Conservation (phyloP, 495 filamentous ascomycete species). For the Penicillium fimorum region DNA sequence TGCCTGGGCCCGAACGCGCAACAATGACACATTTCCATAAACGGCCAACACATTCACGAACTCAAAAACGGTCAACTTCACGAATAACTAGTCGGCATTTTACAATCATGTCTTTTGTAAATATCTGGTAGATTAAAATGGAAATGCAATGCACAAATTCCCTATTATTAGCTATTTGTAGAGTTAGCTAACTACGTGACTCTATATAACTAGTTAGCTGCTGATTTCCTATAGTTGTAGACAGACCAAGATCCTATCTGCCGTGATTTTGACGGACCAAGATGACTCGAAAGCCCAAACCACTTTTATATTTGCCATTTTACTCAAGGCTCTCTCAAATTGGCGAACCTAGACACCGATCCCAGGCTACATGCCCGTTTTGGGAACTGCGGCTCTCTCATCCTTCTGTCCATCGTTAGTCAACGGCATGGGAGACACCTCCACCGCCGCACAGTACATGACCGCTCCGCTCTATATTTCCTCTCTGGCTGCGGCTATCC, state of each 20-base stretch:
- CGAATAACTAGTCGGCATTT: too few species aligned
- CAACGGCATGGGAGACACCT: conserved; percentile 40
- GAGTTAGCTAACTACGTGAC: too few species aligned
- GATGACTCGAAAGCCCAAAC: neutral
- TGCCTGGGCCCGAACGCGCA: conserved; percentile 3
- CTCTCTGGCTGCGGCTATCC: conserved; percentile 9
- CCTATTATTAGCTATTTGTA: too few species aligned
- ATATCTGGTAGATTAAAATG: too few species aligned
- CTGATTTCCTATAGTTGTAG: too few species aligned
- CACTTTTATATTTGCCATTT: neutral
- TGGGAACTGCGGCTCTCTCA: conserved; percentile 16
- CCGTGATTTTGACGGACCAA: neutral
- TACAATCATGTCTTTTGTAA: too few species aligned
- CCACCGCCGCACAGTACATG: conserved; percentile 34
- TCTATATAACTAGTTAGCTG: too few species aligned
- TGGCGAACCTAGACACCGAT: conserved; percentile 9
- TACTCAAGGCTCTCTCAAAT: conserved; percentile 1
- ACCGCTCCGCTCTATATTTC: conserved; percentile 43
- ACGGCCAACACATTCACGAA: neutral
- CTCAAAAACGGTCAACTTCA: neutral
- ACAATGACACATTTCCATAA: conserved; percentile 2
- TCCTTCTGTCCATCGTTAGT: conserved; percentile 46
- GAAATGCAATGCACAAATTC: too few species aligned
- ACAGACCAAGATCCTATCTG: too few species aligned
- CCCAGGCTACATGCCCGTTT: conserved; percentile 6